Evolutionary conservation across 768 basidiomycete genomes (phyloP), one percentile per base, ranked within the genome.

Genomic region (Mycena filopes): DNA sequence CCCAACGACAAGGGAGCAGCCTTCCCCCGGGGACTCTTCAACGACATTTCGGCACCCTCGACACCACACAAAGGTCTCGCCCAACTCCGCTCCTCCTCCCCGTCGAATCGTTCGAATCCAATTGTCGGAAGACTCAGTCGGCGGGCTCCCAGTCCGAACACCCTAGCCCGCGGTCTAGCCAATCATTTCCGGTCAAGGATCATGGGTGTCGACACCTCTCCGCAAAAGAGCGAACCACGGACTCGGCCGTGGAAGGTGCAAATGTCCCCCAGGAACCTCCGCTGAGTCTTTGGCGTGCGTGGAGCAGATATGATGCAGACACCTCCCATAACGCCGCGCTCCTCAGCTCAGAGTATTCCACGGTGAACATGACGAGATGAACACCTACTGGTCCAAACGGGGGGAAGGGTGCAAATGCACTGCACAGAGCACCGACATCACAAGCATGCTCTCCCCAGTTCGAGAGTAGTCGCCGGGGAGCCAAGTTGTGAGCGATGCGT

Each of bases 171-270:
- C 55, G 42, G 33, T 55, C 55, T 55, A 55, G 15, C 55, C 55
- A 55, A 45, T 55, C 55, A 55, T 55, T 40, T 55, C 55, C 55
- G 20, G 8, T 43, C n/a, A n/a, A 55, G 55, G 55, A 55, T 55
- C 55, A 55, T 55, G 42, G 42, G 55, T 55, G 55, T 55, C 55
- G 55, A 55, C 23, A n/a, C 42, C 42, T 55, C 55, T 45, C 42
- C 55, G 55, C 55, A 28, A n/a, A n/a, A 43, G 45, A 55, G 43
- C 55, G 55, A 29, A 45, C 42, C 42, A 13, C 55, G 42, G n/a
- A 29, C 42, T 42, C 53, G 42, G 55, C 21, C 42, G 55, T 21
- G 42, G 29, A 55, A 55, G 55, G 28, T 55, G 31, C 43, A 45
- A 45, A 28, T 43, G n/a, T 28, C 55, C 55, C 55, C 55, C 55